A percentile compares a stretch with the other conserved stretches of the same genome.
These are phyloP conservation scores for Solanum gracilifrons DNA, from an alignment of 257 asterid genomes.

Conservation along the genomic window DNA sequence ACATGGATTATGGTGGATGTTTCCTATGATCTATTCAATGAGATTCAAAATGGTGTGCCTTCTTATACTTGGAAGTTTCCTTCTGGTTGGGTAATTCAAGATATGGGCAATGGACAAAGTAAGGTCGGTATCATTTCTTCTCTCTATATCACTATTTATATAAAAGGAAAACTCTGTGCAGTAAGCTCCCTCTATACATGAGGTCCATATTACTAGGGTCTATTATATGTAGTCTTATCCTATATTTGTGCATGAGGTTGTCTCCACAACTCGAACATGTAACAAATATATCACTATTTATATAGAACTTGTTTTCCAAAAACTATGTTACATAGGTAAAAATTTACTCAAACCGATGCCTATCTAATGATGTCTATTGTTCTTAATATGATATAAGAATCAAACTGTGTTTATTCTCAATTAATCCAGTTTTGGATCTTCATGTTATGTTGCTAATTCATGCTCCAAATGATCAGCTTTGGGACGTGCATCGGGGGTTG, in stretches of 20 bases:
- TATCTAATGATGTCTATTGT: neutral
- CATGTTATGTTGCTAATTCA: neutral
- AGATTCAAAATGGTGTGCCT: slow-evolving; percentile 21
- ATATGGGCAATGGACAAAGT: slow-evolving; percentile 42
- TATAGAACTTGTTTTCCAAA: neutral
- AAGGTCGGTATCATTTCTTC: slow-evolving; percentile 18
- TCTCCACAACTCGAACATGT: neutral
- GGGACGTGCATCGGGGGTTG: neutral
- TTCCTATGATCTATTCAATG: slow-evolving; percentile 38
- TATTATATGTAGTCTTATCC: neutral
- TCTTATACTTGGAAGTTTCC: slow-evolving; percentile 50
- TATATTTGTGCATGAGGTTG: neutral
- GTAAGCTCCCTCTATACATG: neutral
- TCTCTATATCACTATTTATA: neutral
- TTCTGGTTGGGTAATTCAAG: slow-evolving; percentile 61
- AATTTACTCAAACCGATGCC: neutral
- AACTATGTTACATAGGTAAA: neutral
- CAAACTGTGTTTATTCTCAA: neutral
- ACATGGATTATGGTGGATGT: slow-evolving; percentile 53
- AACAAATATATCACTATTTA: neutral
- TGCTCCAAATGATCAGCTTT: neutral
- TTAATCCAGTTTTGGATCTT: neutral
- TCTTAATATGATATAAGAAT: neutral
- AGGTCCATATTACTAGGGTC: neutral
- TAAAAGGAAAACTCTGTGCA: too few relatives aligned